A percentile compares a stretch with the other conserved stretches of the same genome.
Evolutionary conservation across 164 flowering plant genomes (phyloP).

Genomic region (Liquidambar formosana): DNA sequence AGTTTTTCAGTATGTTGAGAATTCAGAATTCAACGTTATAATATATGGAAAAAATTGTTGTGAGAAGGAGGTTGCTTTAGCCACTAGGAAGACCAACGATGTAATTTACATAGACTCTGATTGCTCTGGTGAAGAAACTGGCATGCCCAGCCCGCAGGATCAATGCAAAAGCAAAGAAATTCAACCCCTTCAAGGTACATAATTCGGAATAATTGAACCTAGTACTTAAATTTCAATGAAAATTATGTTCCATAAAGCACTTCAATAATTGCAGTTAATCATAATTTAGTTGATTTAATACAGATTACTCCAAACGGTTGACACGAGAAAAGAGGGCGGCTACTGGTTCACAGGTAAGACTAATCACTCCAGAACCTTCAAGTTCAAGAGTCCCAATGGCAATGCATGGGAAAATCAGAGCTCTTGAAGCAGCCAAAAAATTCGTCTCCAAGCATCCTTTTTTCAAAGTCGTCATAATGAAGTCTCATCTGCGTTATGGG

Average conservation of each 20-base stretch:
- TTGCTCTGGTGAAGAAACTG: neutral
- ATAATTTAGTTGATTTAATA: no score
- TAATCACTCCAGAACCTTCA: no score
- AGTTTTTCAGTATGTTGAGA: neutral
- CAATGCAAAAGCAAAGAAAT: neutral
- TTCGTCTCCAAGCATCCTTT: slow-evolving; percentile 4
- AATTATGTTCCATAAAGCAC: no score
- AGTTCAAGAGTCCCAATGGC: no score
- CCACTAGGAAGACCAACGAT: neutral
- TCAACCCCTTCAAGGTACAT: neutral
- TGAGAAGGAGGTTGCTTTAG: neutral
- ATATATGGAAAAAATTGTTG: slow-evolving; percentile 2
- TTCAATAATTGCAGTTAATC: no score
- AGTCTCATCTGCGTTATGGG: neutral
- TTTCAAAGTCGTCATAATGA: neutral
- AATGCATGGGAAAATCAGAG: neutral
- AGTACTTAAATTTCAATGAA: no score
- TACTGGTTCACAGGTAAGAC: neutral
- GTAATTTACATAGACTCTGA: neutral
- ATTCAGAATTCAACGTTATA: neutral
- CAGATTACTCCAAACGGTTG: no score
- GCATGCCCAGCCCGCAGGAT: neutral
- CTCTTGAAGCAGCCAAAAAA: neutral
- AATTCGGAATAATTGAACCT: no score
- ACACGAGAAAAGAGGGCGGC: neutral